A percentile compares a stretch with the other conserved stretches of the same genome.
These are phyloP conservation scores for Aspergillus avenaceus DNA, from an alignment of 495 filamentous ascomycete species.

Conservation along the genomic window DNA sequence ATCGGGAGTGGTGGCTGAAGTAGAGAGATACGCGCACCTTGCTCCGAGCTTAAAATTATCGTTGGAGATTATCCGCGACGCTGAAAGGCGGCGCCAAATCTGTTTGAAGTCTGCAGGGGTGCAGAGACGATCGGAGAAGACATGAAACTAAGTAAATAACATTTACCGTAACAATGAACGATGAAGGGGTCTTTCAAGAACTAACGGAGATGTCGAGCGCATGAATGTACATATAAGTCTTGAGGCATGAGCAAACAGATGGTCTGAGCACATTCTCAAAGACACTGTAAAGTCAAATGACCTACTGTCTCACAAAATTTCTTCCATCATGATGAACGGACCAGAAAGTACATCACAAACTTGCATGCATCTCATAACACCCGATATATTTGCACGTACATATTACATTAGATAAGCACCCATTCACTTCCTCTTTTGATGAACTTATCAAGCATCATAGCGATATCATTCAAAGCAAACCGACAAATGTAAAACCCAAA, in stretches of 20 bases:
- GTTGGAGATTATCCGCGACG: constrained; percentile 74
- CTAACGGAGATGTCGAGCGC: background rate
- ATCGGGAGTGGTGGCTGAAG: constrained; percentile 66
- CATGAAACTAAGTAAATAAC: background rate
- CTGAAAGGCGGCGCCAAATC: constrained; percentile 60
- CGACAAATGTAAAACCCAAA: constrained; percentile 96
- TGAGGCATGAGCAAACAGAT: background rate
- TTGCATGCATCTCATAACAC: too few species aligned
- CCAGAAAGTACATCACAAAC: too few species aligned
- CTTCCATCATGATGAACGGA: background rate
- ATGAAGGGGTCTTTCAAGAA: background rate
- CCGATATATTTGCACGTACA: background rate
- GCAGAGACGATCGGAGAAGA: background rate
- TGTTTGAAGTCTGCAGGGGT: constrained; percentile 20
- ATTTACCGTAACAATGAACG: background rate
- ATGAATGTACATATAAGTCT: background rate
- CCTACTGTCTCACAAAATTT: background rate
- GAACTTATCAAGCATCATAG: constrained; percentile 90
- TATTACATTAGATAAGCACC: constrained; percentile 60
- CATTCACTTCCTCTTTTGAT: constrained; percentile 95
- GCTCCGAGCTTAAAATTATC: constrained; percentile 69
- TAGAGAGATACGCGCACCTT: constrained; percentile 67
- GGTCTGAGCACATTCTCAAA: background rate
- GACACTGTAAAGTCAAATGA: background rate
- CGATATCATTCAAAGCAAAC: constrained; percentile 82